Percentiles rank a stretch among this genome's conserved stretches.
Conservation (phyloP, 805 yeast genomes). For the Spathaspora arborariae region DNA sequence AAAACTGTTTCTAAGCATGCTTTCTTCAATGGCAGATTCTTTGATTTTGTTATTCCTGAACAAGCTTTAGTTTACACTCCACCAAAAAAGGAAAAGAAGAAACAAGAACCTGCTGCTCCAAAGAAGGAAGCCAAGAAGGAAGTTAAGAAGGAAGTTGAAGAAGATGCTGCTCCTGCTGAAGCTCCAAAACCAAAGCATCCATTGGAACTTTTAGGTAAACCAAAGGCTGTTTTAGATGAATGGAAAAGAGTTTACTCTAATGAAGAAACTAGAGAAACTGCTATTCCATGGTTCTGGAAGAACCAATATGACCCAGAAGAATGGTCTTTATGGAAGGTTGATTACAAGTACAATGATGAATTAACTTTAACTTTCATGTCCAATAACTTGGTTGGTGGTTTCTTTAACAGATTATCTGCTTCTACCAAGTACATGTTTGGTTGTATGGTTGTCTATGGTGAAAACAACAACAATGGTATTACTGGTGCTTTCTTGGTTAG, state of each 20-base stretch:
- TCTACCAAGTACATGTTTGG: slow-evolving; percentile 93
- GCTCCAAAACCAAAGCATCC: slow-evolving; percentile 87
- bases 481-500: slow-evolving; percentile 88
- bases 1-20: slow-evolving; percentile 48
- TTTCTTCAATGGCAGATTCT: slow-evolving; percentile 45
- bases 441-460: slow-evolving; percentile 88
- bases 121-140: slow-evolving; percentile 32
- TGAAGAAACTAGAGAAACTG: slow-evolving; percentile 88
- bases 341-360: slow-evolving; percentile 95
- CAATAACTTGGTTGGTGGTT: slow-evolving; percentile 94
- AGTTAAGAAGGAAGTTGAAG: slow-evolving; percentile 27
- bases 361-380: slow-evolving; percentile 94
- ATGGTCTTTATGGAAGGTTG: slow-evolving; percentile 91
- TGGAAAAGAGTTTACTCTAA: slow-evolving; percentile 95
- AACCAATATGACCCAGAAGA: slow-evolving; percentile 83
- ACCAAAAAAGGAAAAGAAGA: slow-evolving; percentile 71
- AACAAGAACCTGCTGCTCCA: slow-evolving; percentile 53
- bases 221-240: slow-evolving; percentile 68
- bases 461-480: slow-evolving; percentile 95
- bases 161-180: slow-evolving; percentile 41
- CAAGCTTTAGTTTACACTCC: slow-evolving; percentile 66
- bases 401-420: slow-evolving; percentile 87
- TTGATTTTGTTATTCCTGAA: slow-evolving; percentile 54
- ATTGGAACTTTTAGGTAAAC: slow-evolving; percentile 54
- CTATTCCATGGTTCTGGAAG: slow-evolving; percentile 94